Evolutionary conservation across 2,329 filamentous ascomycete genomes (phyloP).

Genomic region (Verticillium nonalfalfae): DNA sequence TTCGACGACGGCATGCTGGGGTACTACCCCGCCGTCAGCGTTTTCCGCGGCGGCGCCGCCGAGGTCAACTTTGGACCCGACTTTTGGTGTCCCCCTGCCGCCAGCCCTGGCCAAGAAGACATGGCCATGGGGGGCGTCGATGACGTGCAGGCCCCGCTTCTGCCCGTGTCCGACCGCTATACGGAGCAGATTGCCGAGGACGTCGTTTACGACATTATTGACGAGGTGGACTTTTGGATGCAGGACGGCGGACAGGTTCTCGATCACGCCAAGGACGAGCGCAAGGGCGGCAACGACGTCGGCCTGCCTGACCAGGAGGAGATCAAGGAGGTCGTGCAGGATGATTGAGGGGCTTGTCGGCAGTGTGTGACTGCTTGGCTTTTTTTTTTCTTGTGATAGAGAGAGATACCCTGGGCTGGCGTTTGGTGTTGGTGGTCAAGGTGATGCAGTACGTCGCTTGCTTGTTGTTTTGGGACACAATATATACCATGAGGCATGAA

Average conservation of each 20-base stretch:
- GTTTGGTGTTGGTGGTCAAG: background rate
- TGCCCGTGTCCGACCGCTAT: constrained; percentile 71
- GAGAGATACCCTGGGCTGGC: constrained; percentile 6
- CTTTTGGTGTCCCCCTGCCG: constrained; percentile 76
- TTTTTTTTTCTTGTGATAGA: background rate
- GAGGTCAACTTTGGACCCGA: constrained; percentile 92
- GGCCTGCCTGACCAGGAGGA: constrained; percentile 44
- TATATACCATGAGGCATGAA: too few species aligned
- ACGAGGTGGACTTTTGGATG: constrained; percentile 88
- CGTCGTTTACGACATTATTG: constrained; percentile 84
- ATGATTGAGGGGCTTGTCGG: constrained; percentile 34
- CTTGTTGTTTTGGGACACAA: too few species aligned
- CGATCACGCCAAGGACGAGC: constrained; percentile 28
- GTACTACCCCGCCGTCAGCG: constrained; percentile 90
- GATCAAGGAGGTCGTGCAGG: constrained; percentile 61
- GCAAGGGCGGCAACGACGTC: constrained; percentile 35
- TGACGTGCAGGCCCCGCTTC: constrained; percentile 27
- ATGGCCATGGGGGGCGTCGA: background rate
- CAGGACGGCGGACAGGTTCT: constrained; percentile 54
- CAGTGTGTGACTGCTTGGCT: background rate
- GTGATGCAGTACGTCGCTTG: background rate
- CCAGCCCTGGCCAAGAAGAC: background rate
- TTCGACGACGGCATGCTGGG: constrained; percentile 93
- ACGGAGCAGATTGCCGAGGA: constrained; percentile 94
- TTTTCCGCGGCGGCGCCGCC: constrained; percentile 84